Base-by-base conservation (phyloP, 768 basidiomycete species). In the Pisolithus albus region DNA sequence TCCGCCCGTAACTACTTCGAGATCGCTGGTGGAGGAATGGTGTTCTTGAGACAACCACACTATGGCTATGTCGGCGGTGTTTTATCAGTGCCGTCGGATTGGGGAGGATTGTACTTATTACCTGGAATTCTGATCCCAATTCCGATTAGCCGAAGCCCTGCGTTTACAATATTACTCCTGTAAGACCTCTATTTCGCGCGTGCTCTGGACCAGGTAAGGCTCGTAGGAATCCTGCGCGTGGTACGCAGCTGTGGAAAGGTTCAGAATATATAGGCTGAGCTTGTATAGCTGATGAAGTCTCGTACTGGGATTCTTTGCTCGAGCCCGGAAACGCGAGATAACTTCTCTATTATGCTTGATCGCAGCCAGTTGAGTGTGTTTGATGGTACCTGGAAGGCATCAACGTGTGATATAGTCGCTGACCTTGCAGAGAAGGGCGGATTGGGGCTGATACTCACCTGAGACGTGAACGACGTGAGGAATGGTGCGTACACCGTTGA, bases 381-480 rank as follows among this genome's bases (percentile, higher is more conserved):
- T 91, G 51, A 94, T 87, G 0, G 91, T 94, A 0, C 92, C 92
- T 92, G 53, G 7, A 45, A 32, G 38, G 41, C 23, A 38, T 5
- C 21, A 32, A 4, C 1, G 44, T 38, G n/a, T 10, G 49, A 46
- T 19, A 24, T 16, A 10, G 23, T 46, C 32, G 3, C 9, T 30
- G 30, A 9, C 30, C 1, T 30, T 30, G 8, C 13, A 36, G n/a
- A 8, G 36, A 4, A 38, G 46, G 15, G 8, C 36, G 9, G 30
- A 11, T 4, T 28, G n/a, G 23, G 26, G 21, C n/a, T 47, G 18
- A 28, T 8, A 66, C 78, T 30, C 49, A 89, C 90, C 90, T 46
- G 89, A 89, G 13, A 92, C 71, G 59, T 88, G 89, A 0, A 93
- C 72, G 5, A 94, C 84, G 54, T 88, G 76, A 0, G 92, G 91